These are phyloP conservation scores for Penicillium lividum DNA, from an alignment of 495 filamentous ascomycete genomes.

Conservation along the genomic window DNA sequence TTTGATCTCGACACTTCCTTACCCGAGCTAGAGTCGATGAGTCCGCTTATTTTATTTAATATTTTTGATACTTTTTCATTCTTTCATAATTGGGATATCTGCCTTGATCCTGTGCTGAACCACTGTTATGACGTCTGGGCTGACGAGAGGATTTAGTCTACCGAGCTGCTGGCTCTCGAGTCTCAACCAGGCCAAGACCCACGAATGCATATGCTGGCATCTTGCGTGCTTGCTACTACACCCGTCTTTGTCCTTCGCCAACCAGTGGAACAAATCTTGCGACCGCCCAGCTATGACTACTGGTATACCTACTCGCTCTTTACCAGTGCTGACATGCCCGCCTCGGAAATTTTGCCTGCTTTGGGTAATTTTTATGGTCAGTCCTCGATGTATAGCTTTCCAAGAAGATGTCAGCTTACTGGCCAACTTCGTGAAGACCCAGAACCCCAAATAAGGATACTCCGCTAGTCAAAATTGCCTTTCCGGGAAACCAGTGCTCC, in stretches of 20 bases:
- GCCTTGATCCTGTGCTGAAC: too few species aligned
- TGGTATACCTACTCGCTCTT: neutral
- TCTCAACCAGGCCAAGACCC: neutral
- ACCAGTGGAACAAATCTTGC: neutral
- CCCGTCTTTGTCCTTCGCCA: neutral
- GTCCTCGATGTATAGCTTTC: neutral
- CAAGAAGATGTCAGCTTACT: slow-evolving; percentile 1
- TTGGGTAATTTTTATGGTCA: neutral
- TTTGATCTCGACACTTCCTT: neutral
- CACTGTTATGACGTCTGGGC: too few species aligned
- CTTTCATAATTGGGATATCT: too few species aligned
- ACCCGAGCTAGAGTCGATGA: neutral
- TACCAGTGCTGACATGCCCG: neutral
- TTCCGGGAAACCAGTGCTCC: neutral
- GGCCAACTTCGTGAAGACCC: slow-evolving; percentile 4
- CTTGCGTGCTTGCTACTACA: neutral
- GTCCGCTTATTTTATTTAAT: too few species aligned
- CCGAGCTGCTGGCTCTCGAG: neutral
- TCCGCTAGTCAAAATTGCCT: neutral
- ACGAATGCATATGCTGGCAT: neutral
- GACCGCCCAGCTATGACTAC: neutral
- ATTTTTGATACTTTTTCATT: too few species aligned
- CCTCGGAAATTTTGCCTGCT: neutral
- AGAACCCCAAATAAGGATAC: neutral
- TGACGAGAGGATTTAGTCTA: too few species aligned